Conservation (phyloP, 345 rosid genomes). For the Salix arbutifolia region DNA sequence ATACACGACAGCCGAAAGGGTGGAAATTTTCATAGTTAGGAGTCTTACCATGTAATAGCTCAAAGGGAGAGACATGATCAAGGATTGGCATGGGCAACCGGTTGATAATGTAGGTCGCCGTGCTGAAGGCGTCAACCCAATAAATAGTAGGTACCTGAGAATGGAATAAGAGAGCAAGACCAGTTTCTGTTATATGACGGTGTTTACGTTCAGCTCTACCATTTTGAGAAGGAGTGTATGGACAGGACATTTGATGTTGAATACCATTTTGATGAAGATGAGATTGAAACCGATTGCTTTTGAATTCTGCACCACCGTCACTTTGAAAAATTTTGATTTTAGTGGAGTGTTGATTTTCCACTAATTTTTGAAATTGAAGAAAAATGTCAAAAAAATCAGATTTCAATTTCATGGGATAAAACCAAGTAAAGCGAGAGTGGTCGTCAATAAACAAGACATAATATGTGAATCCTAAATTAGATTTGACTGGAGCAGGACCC, state of each 20-base stretch:
- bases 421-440: neutral
- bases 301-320: slow-evolving; percentile 2
- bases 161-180: slow-evolving; percentile 1
- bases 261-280: neutral
- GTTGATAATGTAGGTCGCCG: neutral
- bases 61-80: neutral
- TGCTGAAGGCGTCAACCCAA: neutral
- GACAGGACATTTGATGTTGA: slow-evolving; percentile 1
- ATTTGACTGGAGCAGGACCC: neutral
- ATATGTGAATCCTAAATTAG: neutral
- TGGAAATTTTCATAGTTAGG: neutral
- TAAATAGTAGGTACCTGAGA: neutral
- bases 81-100: neutral
- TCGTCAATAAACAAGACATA: neutral
- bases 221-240: neutral
- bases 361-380: neutral
- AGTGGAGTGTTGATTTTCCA: neutral
- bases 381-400: neutral
- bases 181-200: neutral
- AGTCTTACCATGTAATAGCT: neutral
- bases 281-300: neutral
- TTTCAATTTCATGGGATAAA: neutral
- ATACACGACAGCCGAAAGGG: neutral
- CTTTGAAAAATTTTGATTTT: neutral
- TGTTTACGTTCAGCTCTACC: neutral